Evolutionary conservation across 768 basidiomycete species (phyloP).

Genomic region (Podaxis mareebaensis): DNA sequence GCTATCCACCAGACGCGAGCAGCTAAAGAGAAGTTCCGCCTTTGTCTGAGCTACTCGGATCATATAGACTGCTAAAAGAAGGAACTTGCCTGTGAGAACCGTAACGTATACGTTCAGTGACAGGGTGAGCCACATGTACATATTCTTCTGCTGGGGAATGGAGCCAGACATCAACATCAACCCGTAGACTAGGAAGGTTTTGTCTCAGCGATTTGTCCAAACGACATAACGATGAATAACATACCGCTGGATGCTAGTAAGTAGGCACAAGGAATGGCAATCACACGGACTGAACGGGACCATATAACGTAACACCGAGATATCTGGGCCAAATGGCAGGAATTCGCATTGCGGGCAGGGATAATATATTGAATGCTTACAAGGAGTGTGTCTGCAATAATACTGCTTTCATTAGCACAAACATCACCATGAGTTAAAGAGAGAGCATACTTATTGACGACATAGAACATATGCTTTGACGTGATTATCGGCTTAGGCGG

Average conservation of each 20-base stretch:
- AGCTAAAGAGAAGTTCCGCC: conserved; percentile 21
- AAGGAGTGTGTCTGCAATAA: conserved; percentile 18
- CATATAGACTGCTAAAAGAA: too few relatives aligned
- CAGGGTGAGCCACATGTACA: conserved; percentile 34
- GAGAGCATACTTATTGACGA: conserved; percentile 37
- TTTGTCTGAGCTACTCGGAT: not conserved
- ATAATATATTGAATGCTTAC: not conserved
- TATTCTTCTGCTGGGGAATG: conserved; percentile 23
- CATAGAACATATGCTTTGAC: conserved; percentile 36
- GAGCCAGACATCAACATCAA: conserved; percentile 23
- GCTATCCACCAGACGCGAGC: conserved; percentile 38
- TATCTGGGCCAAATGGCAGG: conserved; percentile 13
- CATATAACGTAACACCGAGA: conserved; percentile 42
- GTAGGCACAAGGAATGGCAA: conserved; percentile 27
- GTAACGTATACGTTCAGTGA: conserved; percentile 37
- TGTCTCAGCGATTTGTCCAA: not conserved
- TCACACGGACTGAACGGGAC: conserved; percentile 30
- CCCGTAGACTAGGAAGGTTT: not conserved
- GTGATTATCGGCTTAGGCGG: conserved; percentile 22
- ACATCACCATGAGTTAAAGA: not conserved
- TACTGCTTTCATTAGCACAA: conserved; percentile 3
- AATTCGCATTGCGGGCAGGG: not conserved
- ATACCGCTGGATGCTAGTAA: conserved; percentile 34
- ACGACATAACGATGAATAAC: not conserved
- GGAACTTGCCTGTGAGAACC: conserved; percentile 32